Conservation (phyloP, 2,329 filamentous ascomycete species). For the Xylaria sp. region DNA sequence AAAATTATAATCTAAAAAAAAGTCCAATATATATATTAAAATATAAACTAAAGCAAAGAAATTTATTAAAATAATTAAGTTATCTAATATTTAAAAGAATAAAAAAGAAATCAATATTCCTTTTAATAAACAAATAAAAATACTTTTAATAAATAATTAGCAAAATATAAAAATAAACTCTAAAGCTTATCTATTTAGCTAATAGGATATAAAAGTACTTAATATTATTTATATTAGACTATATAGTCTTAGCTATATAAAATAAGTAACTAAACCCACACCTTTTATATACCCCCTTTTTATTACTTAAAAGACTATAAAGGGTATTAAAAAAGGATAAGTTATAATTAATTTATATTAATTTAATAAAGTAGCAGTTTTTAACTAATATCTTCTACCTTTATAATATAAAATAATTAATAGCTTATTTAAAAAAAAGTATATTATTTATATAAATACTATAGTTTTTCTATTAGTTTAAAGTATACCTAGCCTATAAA, state of each 20-base stretch:
- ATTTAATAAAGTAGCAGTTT: background rate
- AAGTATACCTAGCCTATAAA: background rate
- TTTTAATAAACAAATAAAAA: background rate
- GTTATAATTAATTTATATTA: background rate
- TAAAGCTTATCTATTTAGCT: background rate
- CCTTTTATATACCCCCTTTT: background rate
- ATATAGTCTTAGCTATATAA: background rate
- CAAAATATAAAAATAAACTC: background rate
- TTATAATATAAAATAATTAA: background rate
- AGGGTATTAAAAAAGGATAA: background rate
- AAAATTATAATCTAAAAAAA: too few relatives aligned
- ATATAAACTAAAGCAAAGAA: background rate
- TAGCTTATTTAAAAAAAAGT: background rate
- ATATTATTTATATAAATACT: background rate
- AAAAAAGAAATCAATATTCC: background rate
- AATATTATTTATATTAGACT: background rate
- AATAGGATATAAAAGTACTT: background rate
- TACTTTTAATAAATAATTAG: background rate
- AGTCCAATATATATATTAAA: background rate
- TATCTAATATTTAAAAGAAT: background rate
- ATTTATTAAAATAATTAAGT: background rate
- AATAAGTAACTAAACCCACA: background rate
- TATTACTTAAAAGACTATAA: background rate
- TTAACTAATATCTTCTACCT: background rate
- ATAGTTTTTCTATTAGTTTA: slow-evolving; percentile 8